Base-by-base conservation (phyloP, 2,329 filamentous ascomycete species). In the Pyricularia sp. region DNA sequence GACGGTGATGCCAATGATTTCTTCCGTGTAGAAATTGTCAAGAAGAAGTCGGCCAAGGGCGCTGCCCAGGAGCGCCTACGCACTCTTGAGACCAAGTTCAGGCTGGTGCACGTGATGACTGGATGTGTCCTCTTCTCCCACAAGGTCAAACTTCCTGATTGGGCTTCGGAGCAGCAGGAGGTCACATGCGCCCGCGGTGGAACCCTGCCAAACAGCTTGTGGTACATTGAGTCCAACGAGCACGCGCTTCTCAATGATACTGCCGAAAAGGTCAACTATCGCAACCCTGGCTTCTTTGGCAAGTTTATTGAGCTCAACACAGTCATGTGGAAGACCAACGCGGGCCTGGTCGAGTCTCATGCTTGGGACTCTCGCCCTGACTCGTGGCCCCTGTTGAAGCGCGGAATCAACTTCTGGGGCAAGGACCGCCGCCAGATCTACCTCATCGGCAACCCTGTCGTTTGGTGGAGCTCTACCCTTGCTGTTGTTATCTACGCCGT, bases 401-500 rank as follows among this genome's bases (percentile, higher is more conserved):
- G 94, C 68, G 94, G 94, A 72, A 99, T 99, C 82, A 99, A 99
- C 81, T 99, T 99, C 82, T 99, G 94, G 94, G 92, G 93, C 69
- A 92, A 89, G 72, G 84, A 97, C 72, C 84, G 96, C 75, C 91
- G 92, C 67, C 94, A 99, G 75, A 92, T 99, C 70, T 99, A 99
- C 76, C 87, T 99, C 24, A 88, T 97, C 65, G 94, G 94, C 65
- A 97, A 99, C 76, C 93, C 93, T 1, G 77, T 97, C 65, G 88
- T 97, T 70, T 99, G 94, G 94, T 97, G 90, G 88, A 87, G 86
- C 35, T 92, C 91, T 7, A 93, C 90, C 16, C 79, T 86, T 9
- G 88, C 92, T 22, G 85, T 99, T 68, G 83, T 80, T 33, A 74
- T 92, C 53, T 99, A 96, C 74, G 76, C 88, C 44, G 72, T 87